These are phyloP conservation scores for Lotmaria passim DNA, from an alignment of 208 protist genomes.

Conservation along the genomic window DNA sequence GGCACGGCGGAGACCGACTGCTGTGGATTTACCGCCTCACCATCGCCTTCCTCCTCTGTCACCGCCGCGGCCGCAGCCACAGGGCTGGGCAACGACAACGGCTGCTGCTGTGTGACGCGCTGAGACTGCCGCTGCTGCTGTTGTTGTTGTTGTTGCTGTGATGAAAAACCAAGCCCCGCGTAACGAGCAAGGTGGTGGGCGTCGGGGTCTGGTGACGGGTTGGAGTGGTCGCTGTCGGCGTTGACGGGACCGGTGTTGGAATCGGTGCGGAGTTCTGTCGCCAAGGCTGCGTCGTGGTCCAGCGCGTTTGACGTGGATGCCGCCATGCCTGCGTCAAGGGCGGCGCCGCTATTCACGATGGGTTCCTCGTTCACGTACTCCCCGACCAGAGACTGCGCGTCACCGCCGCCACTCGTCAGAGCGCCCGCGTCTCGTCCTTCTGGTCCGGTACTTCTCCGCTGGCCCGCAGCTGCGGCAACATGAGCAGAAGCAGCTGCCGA, in stretches of 20 bases:
- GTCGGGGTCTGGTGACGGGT: conserved; percentile 1
- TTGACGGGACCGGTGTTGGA: neutral
- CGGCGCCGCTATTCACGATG: neutral
- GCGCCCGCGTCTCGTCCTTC: neutral
- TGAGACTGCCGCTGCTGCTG: neutral
- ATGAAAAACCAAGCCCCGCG: neutral
- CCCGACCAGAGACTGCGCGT: neutral
- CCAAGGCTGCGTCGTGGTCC: neutral
- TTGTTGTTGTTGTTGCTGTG: neutral
- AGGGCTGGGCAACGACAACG: neutral
- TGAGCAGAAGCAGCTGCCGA: neutral
- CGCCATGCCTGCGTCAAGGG: too few relatives aligned
- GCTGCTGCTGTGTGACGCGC: neutral
- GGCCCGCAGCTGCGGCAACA: neutral
- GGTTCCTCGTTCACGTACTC: neutral
- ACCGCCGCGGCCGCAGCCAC: neutral
- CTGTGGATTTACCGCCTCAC: conserved; percentile 32
- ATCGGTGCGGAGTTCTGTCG: too few relatives aligned
- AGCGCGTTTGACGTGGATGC: neutral
- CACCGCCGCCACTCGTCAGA: neutral
- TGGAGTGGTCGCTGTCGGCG: conserved; percentile 16
- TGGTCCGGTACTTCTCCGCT: neutral
- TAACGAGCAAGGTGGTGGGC: neutral
- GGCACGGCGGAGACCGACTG: conserved; percentile 25
- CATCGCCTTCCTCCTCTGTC: conserved; percentile 9